Evolutionary conservation across 2,329 filamentous ascomycete genomes (phyloP).

Genomic region (Polytolypa hystricis): DNA sequence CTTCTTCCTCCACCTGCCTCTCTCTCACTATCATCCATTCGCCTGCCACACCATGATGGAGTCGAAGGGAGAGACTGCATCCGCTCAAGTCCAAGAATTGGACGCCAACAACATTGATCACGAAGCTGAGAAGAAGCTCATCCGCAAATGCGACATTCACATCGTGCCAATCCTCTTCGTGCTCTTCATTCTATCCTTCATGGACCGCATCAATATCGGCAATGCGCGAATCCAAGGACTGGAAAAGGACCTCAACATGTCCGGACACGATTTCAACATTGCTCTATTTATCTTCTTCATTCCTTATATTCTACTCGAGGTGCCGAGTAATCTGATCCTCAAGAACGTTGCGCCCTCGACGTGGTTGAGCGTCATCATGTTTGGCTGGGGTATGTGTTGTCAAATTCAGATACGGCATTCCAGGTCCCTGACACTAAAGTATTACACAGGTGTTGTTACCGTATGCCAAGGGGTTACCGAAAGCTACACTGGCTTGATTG

Average conservation of each 20-base stretch:
- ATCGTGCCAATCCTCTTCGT: conserved; percentile 39
- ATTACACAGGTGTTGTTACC: conserved; percentile 27
- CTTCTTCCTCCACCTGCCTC: too few relatives aligned
- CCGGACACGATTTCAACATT: conserved; percentile 31
- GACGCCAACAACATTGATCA: too few relatives aligned
- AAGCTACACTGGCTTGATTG: conserved; percentile 30
- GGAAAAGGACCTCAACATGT: conserved; percentile 34
- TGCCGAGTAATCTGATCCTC: conserved; percentile 38
- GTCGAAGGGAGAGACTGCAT: too few relatives aligned
- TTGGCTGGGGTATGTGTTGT: conserved; percentile 25
- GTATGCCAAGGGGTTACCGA: conserved; percentile 33
- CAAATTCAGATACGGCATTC: background rate
- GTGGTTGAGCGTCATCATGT: conserved; percentile 34
- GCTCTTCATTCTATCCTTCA: conserved; percentile 35
- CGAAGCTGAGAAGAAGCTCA: conserved; percentile 29
- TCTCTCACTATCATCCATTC: too few relatives aligned
- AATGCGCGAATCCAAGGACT: conserved; percentile 38
- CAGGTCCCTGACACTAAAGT: background rate
- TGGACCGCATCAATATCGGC: conserved; percentile 39
- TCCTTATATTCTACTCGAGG: conserved; percentile 35
- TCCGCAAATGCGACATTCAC: conserved; percentile 37
- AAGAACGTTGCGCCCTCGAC: conserved; percentile 32
- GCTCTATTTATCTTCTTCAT: conserved; percentile 37
- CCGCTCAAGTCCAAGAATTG: too few relatives aligned
- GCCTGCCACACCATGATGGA: too few relatives aligned